Evolutionary conservation across 441 rosid genomes (phyloP), one percentile per base, ranked within the genome.

Genomic region (Dalechampia spathulata): DNA sequence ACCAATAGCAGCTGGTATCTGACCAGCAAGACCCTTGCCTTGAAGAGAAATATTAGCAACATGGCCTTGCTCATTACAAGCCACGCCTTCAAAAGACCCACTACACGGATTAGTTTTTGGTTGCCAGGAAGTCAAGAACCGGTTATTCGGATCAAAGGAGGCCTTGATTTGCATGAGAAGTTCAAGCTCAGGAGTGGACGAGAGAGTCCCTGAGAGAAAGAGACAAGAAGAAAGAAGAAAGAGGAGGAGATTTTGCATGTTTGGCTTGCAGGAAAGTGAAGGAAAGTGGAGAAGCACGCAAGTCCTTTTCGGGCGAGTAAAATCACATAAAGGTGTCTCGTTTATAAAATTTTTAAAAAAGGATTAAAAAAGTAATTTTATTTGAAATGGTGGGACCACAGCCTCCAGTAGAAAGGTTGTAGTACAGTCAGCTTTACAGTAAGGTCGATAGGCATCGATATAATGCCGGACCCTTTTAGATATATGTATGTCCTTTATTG

Each of bases 21-120:
- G 60, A 52, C 96, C 81, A 32, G 80, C 58, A 50, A 84, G 79
- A 56, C 87, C 89, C 75, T 76, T 90, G 55, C 99, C 99, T 69
- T 90, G 97, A 10, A 93, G 83, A 43, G 99, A 87, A 8, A 93
- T 83, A 76, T 90, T 93, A 2, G 92, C 83, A 0, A 93, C 90
- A 7, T 34, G 75, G 45, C 74, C 85, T 52, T 73, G 55, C 49
- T 75, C 86, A 58, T 90, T 72, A 74, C 99, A 93, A 32, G 86
- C 96, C 7, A 93, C 96, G 0, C 99, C 99, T 49, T 78, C 81
- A 62, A 90, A 93, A 6, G 85, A 78, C n/a, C 73, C 77, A 4
- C 53, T 57, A 48, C 99, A 93, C 0, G 90, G 96, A 75, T 87
- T 83, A 40, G 65, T n/a, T 46, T 46, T 60, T 17, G 73, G 61